Evolutionary conservation across 192 early-diverging fungal genomes (phyloP).

Genomic region (Gonapodya prolifera): DNA sequence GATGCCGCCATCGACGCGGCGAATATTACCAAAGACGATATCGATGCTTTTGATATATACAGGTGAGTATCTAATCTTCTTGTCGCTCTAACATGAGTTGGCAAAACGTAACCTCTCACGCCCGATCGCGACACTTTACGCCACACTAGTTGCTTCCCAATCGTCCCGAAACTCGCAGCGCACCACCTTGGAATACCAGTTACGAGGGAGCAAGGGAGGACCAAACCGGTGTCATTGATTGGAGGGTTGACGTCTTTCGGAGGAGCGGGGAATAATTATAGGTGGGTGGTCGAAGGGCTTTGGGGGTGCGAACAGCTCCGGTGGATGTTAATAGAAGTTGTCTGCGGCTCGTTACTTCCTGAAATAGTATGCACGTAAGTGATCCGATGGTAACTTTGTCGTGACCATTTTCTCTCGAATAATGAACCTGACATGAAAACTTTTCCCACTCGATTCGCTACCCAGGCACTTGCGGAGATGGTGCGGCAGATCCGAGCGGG

Average conservation of each 20-base stretch:
- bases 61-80: background rate
- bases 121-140: background rate
- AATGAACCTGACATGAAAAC: no score
- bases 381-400: no score
- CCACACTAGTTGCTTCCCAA: conserved; percentile 5
- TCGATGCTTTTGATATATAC: conserved; percentile 1
- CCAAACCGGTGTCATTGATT: background rate
- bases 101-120: background rate
- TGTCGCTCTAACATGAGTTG: no score
- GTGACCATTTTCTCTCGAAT: no score
- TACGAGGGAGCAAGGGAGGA: background rate
- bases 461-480: background rate
- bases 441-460: no score
- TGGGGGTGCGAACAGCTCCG: no score
- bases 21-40: background rate
- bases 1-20: background rate
- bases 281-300: no score
- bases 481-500: background rate
- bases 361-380: no score
- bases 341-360: no score
- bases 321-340: no score
- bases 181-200: background rate
- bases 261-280: background rate
- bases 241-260: conserved; percentile 2
- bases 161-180: background rate